Percentiles rank a stretch among this genome's conserved stretches.
phyloP scores from a whole-genome alignment of 1,284 basidiomycete genomes.

The Cryptococcus sp. region DNA sequence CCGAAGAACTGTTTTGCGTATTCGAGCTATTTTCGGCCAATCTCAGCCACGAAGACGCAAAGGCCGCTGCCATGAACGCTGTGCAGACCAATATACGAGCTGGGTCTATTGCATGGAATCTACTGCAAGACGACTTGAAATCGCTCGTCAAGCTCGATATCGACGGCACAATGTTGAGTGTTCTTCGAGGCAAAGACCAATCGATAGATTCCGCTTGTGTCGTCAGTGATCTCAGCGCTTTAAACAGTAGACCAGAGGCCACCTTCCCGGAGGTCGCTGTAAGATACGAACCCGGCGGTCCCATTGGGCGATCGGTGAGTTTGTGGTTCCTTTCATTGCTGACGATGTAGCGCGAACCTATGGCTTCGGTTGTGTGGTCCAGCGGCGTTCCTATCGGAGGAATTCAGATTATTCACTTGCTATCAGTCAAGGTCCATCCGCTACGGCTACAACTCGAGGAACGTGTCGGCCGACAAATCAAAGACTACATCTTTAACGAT shows the following conservation, averaged over 20 bases:
- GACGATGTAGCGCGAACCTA: constrained; percentile 19
- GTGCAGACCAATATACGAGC: constrained; percentile 76
- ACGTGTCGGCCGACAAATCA: constrained; percentile 71
- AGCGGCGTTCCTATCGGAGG: constrained; percentile 87
- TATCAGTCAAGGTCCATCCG: constrained; percentile 79
- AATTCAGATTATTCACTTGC: constrained; percentile 82
- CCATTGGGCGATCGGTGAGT: constrained; percentile 51
- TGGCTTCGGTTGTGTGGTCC: constrained; percentile 55
- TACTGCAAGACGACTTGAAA: constrained; percentile 69
- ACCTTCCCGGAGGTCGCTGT: constrained; percentile 84
- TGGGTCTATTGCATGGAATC: constrained; percentile 87
- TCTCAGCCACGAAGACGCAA: constrained; percentile 63
- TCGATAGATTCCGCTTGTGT: constrained; percentile 75
- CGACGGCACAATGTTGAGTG: constrained; percentile 71
- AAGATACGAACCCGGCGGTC: constrained; percentile 58
- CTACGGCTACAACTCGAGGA: constrained; percentile 83
- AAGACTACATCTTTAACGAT: constrained; percentile 75
- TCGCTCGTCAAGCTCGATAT: constrained; percentile 84
- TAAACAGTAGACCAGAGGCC: constrained; percentile 80
- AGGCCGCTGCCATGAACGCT: constrained; percentile 71
- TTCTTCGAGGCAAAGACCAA: constrained; percentile 84
- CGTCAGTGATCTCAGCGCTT: constrained; percentile 71
- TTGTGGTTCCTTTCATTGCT: constrained; percentile 2
- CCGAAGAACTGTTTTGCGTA: constrained; percentile 77
- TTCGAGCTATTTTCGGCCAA: constrained; percentile 80